These are phyloP conservation scores for Scedosporium dehoogii DNA, from an alignment of 2,329 filamentous ascomycete species.

Conservation along the genomic window DNA sequence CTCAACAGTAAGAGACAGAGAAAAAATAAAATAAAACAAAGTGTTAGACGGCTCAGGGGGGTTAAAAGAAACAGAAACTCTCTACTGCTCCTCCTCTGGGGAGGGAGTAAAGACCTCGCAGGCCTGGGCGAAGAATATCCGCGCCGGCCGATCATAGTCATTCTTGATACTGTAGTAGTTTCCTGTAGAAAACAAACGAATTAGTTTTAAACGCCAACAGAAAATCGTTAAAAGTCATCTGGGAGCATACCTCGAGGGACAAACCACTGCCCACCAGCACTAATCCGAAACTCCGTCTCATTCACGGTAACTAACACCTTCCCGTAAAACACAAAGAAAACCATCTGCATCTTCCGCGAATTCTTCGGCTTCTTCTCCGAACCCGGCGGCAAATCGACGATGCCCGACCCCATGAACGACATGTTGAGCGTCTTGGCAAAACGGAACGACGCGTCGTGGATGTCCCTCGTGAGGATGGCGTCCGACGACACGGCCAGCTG, in stretches of 20 bases:
- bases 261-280: conserved; percentile 84
- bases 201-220: background rate
- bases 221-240: conserved; percentile 7
- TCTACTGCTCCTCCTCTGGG: conserved; percentile 12
- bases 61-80: background rate
- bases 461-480: conserved; percentile 47
- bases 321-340: conserved; percentile 82
- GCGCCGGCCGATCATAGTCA: conserved; percentile 58
- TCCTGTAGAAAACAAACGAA: conserved; percentile 40
- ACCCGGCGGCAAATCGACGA: conserved; percentile 79
- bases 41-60: background rate
- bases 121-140: conserved; percentile 88
- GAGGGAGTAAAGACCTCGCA: conserved; percentile 42
- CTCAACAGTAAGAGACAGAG: background rate
- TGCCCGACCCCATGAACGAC: conserved; percentile 79
- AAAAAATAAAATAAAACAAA: background rate
- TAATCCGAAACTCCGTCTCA: conserved; percentile 68
- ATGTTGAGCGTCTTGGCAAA: conserved; percentile 82
- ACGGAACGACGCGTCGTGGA: conserved; percentile 61
- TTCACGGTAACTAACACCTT: conserved; percentile 72
- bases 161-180: conserved; percentile 92
- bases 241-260: conserved; percentile 75
- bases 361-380: conserved; percentile 86
- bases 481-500: conserved; percentile 46
- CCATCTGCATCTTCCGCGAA: conserved; percentile 91